Percentiles rank a stretch among this genome's conserved stretches.
Evolutionary conservation across 495 filamentous ascomycete genomes (phyloP).

Genomic region (Penicillium bialowiezense): DNA sequence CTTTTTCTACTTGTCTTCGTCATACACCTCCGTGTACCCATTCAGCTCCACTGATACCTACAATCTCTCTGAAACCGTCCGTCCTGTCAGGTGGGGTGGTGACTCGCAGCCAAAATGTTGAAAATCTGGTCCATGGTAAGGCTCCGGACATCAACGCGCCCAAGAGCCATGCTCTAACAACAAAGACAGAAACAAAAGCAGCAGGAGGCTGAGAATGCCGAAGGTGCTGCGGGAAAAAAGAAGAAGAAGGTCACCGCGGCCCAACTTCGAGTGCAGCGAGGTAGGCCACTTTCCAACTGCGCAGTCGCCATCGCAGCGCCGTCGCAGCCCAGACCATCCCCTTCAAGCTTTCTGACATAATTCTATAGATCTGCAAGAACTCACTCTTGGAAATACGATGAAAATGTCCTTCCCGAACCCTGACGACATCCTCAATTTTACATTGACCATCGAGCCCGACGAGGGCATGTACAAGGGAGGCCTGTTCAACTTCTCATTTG

Average conservation of each 20-base stretch:
- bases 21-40: no score
- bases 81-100: slow-evolving; percentile 22
- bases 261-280: slow-evolving; percentile 94
- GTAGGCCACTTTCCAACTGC: slow-evolving; percentile 37
- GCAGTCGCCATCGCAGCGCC: no score
- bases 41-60: no score
- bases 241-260: slow-evolving; percentile 99
- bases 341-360: no score
- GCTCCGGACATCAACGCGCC: background rate
- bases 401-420: slow-evolving; percentile 89
- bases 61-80: background rate
- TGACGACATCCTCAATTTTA: slow-evolving; percentile 96
- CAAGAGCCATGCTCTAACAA: background rate
- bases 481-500: slow-evolving; percentile 83
- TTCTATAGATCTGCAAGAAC: slow-evolving; percentile 78
- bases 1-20: background rate
- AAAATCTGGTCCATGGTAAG: slow-evolving; percentile 99
- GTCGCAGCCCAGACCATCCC: no score
- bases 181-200: slow-evolving; percentile 75
- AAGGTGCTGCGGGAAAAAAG: slow-evolving; percentile 71
- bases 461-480: slow-evolving; percentile 98
- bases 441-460: slow-evolving; percentile 88
- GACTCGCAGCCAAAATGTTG: slow-evolving; percentile 68
- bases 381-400: slow-evolving; percentile 89
- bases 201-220: slow-evolving; percentile 88